A percentile compares a stretch with the other conserved stretches of the same genome.
These are phyloP conservation scores for Dalechampia spathulata DNA, from an alignment of 441 rosid genomes.

Conservation along the genomic window DNA sequence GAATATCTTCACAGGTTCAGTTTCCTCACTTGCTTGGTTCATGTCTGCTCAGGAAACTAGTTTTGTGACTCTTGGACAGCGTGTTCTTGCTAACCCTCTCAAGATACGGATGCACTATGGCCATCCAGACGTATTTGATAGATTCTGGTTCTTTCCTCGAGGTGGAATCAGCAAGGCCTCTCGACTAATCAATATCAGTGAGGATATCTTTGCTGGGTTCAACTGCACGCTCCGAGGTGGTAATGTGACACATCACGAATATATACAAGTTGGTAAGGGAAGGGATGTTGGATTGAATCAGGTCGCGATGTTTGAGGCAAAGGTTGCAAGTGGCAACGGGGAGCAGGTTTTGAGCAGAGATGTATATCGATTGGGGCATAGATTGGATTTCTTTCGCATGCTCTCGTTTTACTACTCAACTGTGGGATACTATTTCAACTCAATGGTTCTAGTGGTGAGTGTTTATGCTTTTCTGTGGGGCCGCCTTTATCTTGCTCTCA, in stretches of 20 bases:
- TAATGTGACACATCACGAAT: constrained; percentile 91
- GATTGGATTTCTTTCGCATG: constrained; percentile 87
- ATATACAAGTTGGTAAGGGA: constrained; percentile 90
- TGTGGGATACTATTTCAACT: constrained; percentile 63
- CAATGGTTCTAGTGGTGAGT: constrained; percentile 60
- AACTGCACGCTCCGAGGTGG: constrained; percentile 87
- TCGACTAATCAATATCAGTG: constrained; percentile 71
- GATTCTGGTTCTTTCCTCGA: constrained; percentile 77
- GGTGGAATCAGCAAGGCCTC: constrained; percentile 94
- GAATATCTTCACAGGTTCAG: constrained; percentile 86
- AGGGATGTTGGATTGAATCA: constrained; percentile 94
- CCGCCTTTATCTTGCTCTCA: constrained; percentile 78
- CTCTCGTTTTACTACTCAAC: constrained; percentile 71
- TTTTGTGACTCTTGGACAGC: constrained; percentile 85
- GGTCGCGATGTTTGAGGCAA: constrained; percentile 84
- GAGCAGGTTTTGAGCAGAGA: constrained; percentile 93
- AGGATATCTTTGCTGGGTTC: constrained; percentile 89
- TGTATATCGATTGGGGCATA: constrained; percentile 80
- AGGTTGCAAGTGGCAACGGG: constrained; percentile 87
- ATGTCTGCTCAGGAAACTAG: constrained; percentile 88
- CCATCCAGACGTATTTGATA: constrained; percentile 91
- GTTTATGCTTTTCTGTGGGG: constrained; percentile 82
- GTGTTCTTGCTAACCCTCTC: constrained; percentile 80
- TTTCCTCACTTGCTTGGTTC: constrained; percentile 89
- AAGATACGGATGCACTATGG: constrained; percentile 93